A percentile compares a stretch with the other conserved stretches of the same genome.
These are phyloP conservation scores for Myriangium duriaei DNA, from an alignment of 2,329 filamentous ascomycete species.

Conservation along the genomic window DNA sequence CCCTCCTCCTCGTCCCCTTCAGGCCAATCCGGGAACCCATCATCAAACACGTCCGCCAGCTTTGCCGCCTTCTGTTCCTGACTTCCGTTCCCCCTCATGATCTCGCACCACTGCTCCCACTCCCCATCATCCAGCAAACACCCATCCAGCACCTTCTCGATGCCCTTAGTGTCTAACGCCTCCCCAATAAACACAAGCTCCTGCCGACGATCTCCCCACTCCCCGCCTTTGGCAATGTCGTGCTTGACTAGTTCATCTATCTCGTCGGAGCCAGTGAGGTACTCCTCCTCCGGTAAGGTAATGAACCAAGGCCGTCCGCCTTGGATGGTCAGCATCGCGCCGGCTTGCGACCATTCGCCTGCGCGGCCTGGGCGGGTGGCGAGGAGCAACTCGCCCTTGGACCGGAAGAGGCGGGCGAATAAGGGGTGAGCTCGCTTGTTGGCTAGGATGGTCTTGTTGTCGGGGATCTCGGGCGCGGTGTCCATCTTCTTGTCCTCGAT, in stretches of 20 bases:
- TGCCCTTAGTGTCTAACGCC: constrained; percentile 39
- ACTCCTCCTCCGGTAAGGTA: constrained; percentile 40
- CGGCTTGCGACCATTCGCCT: constrained; percentile 52
- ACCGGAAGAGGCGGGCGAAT: constrained; percentile 46
- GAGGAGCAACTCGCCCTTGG: constrained; percentile 50
- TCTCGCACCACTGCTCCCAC: constrained; percentile 28
- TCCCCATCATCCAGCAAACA: constrained; percentile 53
- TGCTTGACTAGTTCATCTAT: constrained; percentile 36
- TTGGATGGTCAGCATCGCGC: constrained; percentile 49
- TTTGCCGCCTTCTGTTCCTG: constrained; percentile 21
- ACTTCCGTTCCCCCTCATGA: constrained; percentile 22
- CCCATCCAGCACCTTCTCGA: constrained; percentile 44
- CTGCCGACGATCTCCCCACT: constrained; percentile 58
- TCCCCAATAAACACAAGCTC: constrained; percentile 66
- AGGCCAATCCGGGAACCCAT: constrained; percentile 21
- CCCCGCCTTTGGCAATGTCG: constrained; percentile 34
- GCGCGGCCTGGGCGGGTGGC: constrained; percentile 44
- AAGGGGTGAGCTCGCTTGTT: constrained; percentile 44
- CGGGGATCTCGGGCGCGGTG: constrained; percentile 15
- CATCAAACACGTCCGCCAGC: constrained; percentile 31
- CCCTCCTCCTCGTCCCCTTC: constrained; percentile 14
- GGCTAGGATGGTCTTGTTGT: constrained; percentile 33
- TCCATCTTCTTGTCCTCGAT: constrained; percentile 4
- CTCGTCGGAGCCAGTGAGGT: constrained; percentile 37
- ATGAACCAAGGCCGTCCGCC: constrained; percentile 49